Evolutionary conservation across 495 filamentous ascomycete genomes (phyloP).

Genomic region (Daldinia caldariorum): DNA sequence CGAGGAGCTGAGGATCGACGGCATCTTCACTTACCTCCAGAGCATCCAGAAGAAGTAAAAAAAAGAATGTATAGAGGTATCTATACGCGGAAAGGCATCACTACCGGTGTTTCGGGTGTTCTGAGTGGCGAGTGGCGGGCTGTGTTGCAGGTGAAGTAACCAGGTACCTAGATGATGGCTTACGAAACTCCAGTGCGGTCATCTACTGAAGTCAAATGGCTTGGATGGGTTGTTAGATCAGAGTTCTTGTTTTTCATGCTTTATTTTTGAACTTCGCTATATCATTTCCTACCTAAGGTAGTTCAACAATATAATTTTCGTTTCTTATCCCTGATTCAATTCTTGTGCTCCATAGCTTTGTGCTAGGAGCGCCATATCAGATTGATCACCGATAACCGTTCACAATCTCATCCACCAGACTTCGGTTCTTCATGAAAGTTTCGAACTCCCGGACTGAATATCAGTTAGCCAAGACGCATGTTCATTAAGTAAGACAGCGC

Average conservation of each 20-base stretch:
- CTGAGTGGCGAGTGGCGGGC: neutral
- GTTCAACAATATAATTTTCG: neutral
- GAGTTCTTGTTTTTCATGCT: neutral
- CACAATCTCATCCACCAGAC: constrained; percentile 44
- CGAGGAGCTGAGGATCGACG: constrained; percentile 38
- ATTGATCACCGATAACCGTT: constrained; percentile 40
- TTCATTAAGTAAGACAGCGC: neutral
- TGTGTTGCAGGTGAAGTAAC: neutral
- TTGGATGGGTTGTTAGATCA: constrained; percentile 5
- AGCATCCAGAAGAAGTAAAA: neutral
- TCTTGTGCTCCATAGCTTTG: neutral
- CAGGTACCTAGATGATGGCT: neutral
- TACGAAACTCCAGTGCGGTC: neutral
- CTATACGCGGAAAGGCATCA: neutral
- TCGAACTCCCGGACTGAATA: constrained; percentile 45
- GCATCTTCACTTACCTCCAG: constrained; percentile 36
- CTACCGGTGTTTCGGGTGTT: constrained; percentile 19
- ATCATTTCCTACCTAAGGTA: neutral
- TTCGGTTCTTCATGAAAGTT: constrained; percentile 44
- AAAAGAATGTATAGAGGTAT: too few species aligned
- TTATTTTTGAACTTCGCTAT: constrained; percentile 7
- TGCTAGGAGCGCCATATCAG: neutral
- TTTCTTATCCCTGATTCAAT: neutral
- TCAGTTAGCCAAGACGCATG: constrained; percentile 9
- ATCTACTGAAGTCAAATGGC: constrained; percentile 1